Conservation (phyloP, 257 asterid species). For the Jacaranda copaia region DNA sequence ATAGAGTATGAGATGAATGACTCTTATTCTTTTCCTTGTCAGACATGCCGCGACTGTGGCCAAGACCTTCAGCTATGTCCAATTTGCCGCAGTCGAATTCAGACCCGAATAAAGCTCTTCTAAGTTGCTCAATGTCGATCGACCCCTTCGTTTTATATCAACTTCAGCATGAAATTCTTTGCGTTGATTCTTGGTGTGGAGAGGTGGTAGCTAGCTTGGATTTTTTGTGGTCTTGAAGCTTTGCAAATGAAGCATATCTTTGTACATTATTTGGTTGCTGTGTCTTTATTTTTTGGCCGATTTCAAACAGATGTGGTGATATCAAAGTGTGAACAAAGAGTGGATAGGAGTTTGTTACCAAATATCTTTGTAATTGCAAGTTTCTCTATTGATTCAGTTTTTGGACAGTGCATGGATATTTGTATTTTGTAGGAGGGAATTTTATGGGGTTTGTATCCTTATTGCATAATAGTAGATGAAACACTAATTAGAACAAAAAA, state of each 20-base stretch:
- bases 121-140: slow-evolving; percentile 37
- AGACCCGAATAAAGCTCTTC: slow-evolving; percentile 85
- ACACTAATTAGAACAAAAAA: too few relatives aligned
- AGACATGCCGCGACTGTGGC: slow-evolving; percentile 91
- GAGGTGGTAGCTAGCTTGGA: slow-evolving; percentile 22
- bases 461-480: too few relatives aligned
- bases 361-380: not conserved
- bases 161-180: slow-evolving; percentile 38
- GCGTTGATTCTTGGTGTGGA: slow-evolving; percentile 32
- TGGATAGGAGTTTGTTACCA: slow-evolving; percentile 31
- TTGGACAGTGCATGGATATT: not conserved
- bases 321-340: not conserved
- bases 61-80: slow-evolving; percentile 71
- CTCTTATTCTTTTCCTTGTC: slow-evolving; percentile 15
- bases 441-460: too few relatives aligned
- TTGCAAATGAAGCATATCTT: slow-evolving; percentile 11
- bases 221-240: not conserved
- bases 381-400: slow-evolving; percentile 16
- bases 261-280: slow-evolving; percentile 34
- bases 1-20: not conserved
- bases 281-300: slow-evolving; percentile 34
- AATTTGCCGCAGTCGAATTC: slow-evolving; percentile 71
- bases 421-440: too few relatives aligned
- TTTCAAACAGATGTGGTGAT: slow-evolving; percentile 23
- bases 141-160: not conserved